Base-by-base conservation (phyloP, 106 monocot genomes). In the Narthecium ossifragum region DNA sequence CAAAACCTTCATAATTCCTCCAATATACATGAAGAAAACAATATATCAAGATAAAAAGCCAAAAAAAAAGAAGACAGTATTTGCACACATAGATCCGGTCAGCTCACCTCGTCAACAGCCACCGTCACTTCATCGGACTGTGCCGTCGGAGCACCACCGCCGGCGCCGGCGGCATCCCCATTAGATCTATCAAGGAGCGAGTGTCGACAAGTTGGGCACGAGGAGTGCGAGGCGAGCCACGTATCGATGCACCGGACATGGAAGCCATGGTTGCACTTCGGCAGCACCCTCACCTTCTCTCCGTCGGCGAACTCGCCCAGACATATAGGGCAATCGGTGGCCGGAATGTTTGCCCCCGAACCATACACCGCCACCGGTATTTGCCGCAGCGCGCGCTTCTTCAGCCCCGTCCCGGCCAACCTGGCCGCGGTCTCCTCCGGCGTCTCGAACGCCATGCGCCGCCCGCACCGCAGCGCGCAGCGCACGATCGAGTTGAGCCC, bases 301-400 rank as follows among this genome's bases (percentile, higher is more conserved):
- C 85, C 85, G 31, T 86, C 74, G 2, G 30, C 78, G 53, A 86
- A 86, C 70, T 86, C 85, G 1, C 71, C 55, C 3, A 86, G 71
- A 50, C 85, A 86, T 12, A 86, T 86, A 9, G 85, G 70, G 63
- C 85, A 86, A 28, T 86, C 85, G 9, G 73, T 70, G 26, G 52
- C 58, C 14, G 66, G 53, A 1, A 61, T 61, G 43, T 33, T 51
- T 6, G 70, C 76, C 43, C 40, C 72, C 25, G 28, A 64, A 11
- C 51, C 65, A n/a, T 59, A 74, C 14, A 63, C 75, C 17, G 67
- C 67, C 45, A 69, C 57, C 0, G 79, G 78, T 30, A 79, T 71
- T 67, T 59, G 30, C 68, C 46, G 23, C 37, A 70, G 21, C 20
- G 60, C 61, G 15, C 45, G 23, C 66, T 75, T 68, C 63, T 64